Evolutionary conservation across 2,329 filamentous ascomycete species (phyloP).

Genomic region (Colletotrichum sidae): DNA sequence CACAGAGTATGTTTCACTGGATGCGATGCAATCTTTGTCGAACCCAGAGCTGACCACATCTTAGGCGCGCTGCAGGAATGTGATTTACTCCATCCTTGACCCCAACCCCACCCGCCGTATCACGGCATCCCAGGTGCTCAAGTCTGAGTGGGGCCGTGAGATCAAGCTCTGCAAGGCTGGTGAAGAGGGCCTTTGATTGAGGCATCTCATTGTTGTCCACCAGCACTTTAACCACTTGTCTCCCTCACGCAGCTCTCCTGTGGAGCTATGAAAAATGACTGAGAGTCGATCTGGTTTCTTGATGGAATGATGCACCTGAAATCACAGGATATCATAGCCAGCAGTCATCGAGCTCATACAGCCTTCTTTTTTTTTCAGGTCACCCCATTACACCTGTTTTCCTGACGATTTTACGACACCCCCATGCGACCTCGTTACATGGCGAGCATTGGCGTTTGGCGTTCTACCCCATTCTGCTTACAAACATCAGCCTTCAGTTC

Average conservation of each 20-base stretch:
- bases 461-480: conserved; percentile 34
- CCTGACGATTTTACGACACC: conserved; percentile 37
- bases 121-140: conserved; percentile 94
- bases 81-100: conserved; percentile 98
- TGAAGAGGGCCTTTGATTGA: conserved; percentile 85
- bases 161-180: conserved; percentile 97
- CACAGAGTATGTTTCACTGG: conserved; percentile 78
- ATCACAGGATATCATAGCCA: conserved; percentile 23
- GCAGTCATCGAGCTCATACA: conserved; percentile 19
- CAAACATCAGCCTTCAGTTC: conserved; percentile 31
- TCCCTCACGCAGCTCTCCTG: conserved; percentile 4
- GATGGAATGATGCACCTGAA: conserved; percentile 28
- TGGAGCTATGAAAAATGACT: conserved; percentile 18
- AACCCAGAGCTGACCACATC: background rate
- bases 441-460: conserved; percentile 39
- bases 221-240: background rate
- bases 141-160: conserved; percentile 98
- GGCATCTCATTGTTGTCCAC: background rate
- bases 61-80: conserved; percentile 95
- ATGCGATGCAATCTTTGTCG: background rate
- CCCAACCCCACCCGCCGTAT: conserved; percentile 93
- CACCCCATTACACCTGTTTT: conserved; percentile 35
- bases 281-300: conserved; percentile 13
- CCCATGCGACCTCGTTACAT: conserved; percentile 35
- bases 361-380: conserved; percentile 19